Evolutionary conservation across 1,139 yeast genomes (phyloP).

Genomic region (Nakaseomyces delphensis): DNA sequence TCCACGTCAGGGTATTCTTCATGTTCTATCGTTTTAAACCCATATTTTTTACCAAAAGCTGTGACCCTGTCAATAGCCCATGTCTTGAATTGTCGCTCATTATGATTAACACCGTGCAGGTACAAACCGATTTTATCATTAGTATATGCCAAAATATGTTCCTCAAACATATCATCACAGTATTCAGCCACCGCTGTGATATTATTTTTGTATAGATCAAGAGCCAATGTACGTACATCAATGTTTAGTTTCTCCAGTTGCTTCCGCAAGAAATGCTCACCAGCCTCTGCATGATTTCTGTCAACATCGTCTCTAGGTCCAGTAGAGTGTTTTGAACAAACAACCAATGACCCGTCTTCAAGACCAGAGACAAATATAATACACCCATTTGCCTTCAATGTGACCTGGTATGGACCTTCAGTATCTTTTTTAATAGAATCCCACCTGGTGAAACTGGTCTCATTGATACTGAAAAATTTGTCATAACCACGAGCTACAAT

Average conservation of each 20-base stretch:
- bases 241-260: constrained; percentile 43
- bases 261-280: constrained; percentile 47
- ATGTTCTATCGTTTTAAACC: constrained; percentile 53
- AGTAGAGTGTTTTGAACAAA: constrained; percentile 84
- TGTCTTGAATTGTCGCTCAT: constrained; percentile 56
- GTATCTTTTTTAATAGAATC: constrained; percentile 41
- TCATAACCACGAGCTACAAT: constrained; percentile 86
- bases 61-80: constrained; percentile 52
- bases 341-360: constrained; percentile 61
- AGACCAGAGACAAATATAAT: constrained; percentile 76
- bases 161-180: constrained; percentile 91
- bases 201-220: constrained; percentile 41
- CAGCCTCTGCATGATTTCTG: constrained; percentile 69
- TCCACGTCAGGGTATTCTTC: constrained; percentile 35
- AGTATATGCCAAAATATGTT: constrained; percentile 76
- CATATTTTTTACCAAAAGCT: constrained; percentile 58
- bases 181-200: constrained; percentile 85
- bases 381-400: constrained; percentile 90
- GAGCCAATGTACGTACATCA: constrained; percentile 46
- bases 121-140: constrained; percentile 67
- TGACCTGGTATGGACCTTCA: constrained; percentile 68
- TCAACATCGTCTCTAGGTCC: constrained; percentile 51
- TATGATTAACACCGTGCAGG: constrained; percentile 77
- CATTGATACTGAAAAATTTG: constrained; percentile 81
- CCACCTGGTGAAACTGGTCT: constrained; percentile 47